Evolutionary conservation across 1,139 yeast genomes (phyloP).

Genomic region (Taiozyma sp.): DNA sequence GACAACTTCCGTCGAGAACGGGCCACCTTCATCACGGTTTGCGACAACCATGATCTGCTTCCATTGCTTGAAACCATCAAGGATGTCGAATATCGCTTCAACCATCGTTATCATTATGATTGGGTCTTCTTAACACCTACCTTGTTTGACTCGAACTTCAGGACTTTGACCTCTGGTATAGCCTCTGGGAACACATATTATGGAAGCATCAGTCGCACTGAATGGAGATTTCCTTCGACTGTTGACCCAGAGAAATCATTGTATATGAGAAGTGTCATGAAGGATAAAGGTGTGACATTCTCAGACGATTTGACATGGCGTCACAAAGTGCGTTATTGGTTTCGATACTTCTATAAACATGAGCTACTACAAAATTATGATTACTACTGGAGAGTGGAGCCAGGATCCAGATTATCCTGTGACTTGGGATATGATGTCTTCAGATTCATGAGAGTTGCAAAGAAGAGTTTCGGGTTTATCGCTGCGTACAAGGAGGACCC

Average conservation of each 20-base stretch:
- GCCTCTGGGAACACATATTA: constrained; percentile 46
- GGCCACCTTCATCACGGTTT: constrained; percentile 73
- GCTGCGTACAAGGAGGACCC: constrained; percentile 80
- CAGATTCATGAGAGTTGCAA: constrained; percentile 24
- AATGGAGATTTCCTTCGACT: constrained; percentile 56
- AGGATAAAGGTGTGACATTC: constrained; percentile 44
- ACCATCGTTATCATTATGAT: constrained; percentile 57
- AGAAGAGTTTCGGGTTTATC: constrained; percentile 23
- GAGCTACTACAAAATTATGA: constrained; percentile 18
- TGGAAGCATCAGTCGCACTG: constrained; percentile 45
- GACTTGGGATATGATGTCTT: constrained; percentile 22
- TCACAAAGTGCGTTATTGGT: constrained; percentile 90
- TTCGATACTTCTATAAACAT: constrained; percentile 67
- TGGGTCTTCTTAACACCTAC: constrained; percentile 47
- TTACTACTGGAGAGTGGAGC: constrained; percentile 90
- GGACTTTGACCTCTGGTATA: constrained; percentile 28
- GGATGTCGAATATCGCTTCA: constrained; percentile 72
- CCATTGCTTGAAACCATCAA: constrained; percentile 58
- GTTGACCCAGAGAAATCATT: constrained; percentile 52
- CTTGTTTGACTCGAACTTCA: constrained; percentile 43
- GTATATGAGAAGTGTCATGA: constrained; percentile 33
- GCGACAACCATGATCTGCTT: constrained; percentile 66
- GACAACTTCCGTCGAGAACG: not conserved
- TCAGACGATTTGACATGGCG: constrained; percentile 65
- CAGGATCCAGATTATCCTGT: constrained; percentile 46